A percentile compares a stretch with the other conserved stretches of the same genome.
These are phyloP conservation scores for Botryosphaeria dothidea DNA, from an alignment of 2,329 filamentous ascomycete genomes.

Conservation along the genomic window DNA sequence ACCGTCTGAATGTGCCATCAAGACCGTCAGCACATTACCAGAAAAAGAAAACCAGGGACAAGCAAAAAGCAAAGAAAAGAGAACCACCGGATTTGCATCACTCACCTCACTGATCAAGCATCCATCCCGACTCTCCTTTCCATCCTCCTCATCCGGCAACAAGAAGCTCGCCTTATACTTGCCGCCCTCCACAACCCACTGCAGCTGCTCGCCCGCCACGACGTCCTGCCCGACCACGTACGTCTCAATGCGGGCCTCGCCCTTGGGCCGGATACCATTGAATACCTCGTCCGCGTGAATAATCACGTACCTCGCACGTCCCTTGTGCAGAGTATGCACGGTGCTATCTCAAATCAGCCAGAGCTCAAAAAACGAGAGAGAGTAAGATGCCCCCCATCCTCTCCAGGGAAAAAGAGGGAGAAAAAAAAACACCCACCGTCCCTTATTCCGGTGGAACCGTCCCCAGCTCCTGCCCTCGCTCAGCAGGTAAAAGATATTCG, in stretches of 20 bases:
- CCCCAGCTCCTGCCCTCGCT: constrained; percentile 58
- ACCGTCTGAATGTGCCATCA: constrained; percentile 52
- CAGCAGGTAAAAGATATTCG: constrained; percentile 66
- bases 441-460: constrained; percentile 64
- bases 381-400: too few relatives aligned
- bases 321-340: constrained; percentile 66
- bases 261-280: constrained; percentile 47
- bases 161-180: constrained; percentile 67
- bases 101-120: constrained; percentile 64
- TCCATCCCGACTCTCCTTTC: constrained; percentile 45
- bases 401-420: background rate
- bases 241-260: constrained; percentile 59
- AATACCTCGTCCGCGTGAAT: constrained; percentile 55
- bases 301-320: constrained; percentile 64
- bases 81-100: too few relatives aligned
- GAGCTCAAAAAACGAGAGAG: background rate
- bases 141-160: constrained; percentile 47
- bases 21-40: background rate
- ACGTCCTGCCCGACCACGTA: constrained; percentile 65
- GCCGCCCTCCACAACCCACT: constrained; percentile 70
- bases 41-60: background rate
- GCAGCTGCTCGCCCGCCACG: constrained; percentile 59
- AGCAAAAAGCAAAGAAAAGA: too few relatives aligned
- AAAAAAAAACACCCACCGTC: constrained; percentile 25
- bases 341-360: constrained; percentile 41